Evolutionary conservation across 495 filamentous ascomycete genomes (phyloP), one percentile per base, ranked within the genome.

Genomic region (Cryomyces minteri): DNA sequence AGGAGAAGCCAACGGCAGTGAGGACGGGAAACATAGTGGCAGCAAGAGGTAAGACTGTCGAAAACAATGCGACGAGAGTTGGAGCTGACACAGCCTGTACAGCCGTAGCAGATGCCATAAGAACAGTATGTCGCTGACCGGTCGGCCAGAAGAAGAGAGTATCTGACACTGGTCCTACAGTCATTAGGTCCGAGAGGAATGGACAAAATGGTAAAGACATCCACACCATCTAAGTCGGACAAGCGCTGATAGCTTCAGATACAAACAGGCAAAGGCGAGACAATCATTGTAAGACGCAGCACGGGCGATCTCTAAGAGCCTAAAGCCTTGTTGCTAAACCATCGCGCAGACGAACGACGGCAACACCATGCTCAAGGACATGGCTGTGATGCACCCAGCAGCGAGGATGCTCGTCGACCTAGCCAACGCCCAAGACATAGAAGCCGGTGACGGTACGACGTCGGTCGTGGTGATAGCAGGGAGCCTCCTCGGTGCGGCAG

Each of bases 331-430:
- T 59, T 25, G 18, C 18, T 59, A 31, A 45, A 43, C 46, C 56
- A 51, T 51, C 50, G 53, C 9, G 12, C 31, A 73, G 68, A 95
- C 88, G 53, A 98, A 98, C 68, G 90, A 98, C 65, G 90, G 90
- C 62, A 93, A 90, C 67, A 98, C 90, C 34, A 96, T 96, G 85
- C 67, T 98, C 58, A 90, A 80, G 64, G 84, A 87, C 70, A 96
- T 98, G 90, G 82, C 83, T 53, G 92, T 98, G 43, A 83, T 96
- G 85, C 90, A 98, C 62, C 90, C 90, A 34, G 88, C 90, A 46
- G 90, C 90, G 38, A 90, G 92, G 69, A 98, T 98, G 90, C 77
- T 98, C 44, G 90, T 98, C 52, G 87, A 98, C 59, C 74, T 98
- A 43, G 88, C 86, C 54, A 84, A 88, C 50, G 90, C 90, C 51